Evolutionary conservation across 2,329 filamentous ascomycete genomes (phyloP).

Genomic region (Penicillium oxalicum): DNA sequence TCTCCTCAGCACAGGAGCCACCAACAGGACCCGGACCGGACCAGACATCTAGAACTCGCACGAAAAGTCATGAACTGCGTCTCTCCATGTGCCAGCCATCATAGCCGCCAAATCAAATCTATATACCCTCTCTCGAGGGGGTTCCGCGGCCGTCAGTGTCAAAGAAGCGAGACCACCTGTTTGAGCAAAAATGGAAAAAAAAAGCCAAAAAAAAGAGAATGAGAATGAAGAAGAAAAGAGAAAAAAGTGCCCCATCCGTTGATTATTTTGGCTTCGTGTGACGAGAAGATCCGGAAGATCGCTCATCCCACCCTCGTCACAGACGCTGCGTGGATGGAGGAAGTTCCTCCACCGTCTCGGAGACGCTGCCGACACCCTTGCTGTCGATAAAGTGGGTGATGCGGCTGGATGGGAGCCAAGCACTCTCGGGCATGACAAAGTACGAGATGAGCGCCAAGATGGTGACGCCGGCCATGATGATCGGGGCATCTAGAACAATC

Average conservation of each 20-base stretch:
- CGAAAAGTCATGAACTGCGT: too few relatives aligned
- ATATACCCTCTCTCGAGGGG: too few relatives aligned
- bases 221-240: not conserved
- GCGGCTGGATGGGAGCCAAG: constrained; percentile 43
- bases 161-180: too few relatives aligned
- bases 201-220: not conserved
- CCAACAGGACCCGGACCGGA: too few relatives aligned
- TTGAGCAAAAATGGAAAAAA: too few relatives aligned
- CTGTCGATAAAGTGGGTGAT: constrained; percentile 42
- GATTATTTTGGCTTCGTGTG: too few relatives aligned
- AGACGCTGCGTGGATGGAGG: not conserved
- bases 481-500: constrained; percentile 39
- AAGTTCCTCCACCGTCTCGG: constrained; percentile 26
- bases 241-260: not conserved
- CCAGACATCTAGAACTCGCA: too few relatives aligned
- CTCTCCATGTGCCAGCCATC: too few relatives aligned
- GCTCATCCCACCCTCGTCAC: constrained; percentile 3
- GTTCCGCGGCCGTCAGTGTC: too few relatives aligned
- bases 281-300: too few relatives aligned
- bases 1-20: too few relatives aligned
- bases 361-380: constrained; percentile 26
- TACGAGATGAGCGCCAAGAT: constrained; percentile 46
- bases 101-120: too few relatives aligned
- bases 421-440: constrained; percentile 44
- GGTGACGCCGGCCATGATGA: constrained; percentile 48